phyloP scores from a whole-genome alignment of 345 rosid species.

The Microcos paniculata region DNA sequence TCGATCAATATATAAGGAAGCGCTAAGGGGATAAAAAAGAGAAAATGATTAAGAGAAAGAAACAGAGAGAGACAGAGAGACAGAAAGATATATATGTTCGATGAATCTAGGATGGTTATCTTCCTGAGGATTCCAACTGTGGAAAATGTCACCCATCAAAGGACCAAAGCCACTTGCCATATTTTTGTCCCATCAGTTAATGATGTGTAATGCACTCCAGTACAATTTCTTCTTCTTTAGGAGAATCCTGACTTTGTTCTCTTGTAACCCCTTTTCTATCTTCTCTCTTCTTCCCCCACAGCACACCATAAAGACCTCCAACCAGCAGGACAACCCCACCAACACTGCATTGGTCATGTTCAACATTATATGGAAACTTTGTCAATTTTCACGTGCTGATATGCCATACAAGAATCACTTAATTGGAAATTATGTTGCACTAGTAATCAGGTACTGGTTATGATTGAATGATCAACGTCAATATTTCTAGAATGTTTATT shows the following conservation, averaged over 20 bases:
- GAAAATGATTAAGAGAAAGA: neutral
- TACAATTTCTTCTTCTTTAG: slow-evolving; percentile 34
- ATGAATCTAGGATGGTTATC: slow-evolving; percentile 1
- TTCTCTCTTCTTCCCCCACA: slow-evolving; percentile 86
- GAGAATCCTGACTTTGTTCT: slow-evolving; percentile 26
- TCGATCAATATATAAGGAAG: neutral
- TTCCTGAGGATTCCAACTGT: neutral
- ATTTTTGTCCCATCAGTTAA: slow-evolving; percentile 8
- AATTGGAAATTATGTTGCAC: neutral
- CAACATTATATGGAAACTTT: neutral
- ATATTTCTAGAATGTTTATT: neutral
- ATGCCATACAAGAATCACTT: neutral
- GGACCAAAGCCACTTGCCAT: neutral
- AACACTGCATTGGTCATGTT: slow-evolving; percentile 42
- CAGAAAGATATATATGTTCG: neutral
- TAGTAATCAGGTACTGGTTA: neutral
- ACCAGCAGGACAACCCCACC: slow-evolving; percentile 74
- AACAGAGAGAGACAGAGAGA: neutral
- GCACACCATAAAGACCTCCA: slow-evolving; percentile 67
- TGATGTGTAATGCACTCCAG: slow-evolving; percentile 35
- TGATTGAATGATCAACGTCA: neutral
- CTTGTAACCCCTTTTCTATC: slow-evolving; percentile 20
- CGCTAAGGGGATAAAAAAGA: neutral
- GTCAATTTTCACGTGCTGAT: neutral
- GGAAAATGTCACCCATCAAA: neutral